Base-by-base conservation (phyloP, 2,329 filamentous ascomycete genomes). In the Alternaria hordeiaustralica region DNA sequence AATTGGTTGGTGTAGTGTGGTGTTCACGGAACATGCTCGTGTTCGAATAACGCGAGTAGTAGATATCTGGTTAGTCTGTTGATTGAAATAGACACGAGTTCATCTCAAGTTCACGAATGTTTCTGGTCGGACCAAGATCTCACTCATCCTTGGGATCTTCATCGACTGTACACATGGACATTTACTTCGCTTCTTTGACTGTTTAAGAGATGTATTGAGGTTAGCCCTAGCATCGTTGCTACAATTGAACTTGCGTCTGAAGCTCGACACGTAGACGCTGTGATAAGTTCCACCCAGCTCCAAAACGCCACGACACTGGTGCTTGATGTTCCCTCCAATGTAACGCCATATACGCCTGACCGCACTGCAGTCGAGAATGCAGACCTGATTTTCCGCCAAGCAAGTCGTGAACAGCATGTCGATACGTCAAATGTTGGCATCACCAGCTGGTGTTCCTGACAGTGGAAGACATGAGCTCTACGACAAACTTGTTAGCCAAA, bases 301-400 rank as follows among this genome's bases (percentile, higher is more conserved):
- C 56, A 5, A 61, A 63, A 64, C 61, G 60, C 64, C 61, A 53
- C 54, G 13, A 28, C 44, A 30, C 59, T 23, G 33, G 18, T 28
- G 18, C 41, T 57, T 49, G 49, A 28, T 25, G 23, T 58, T 13
- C 20, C 28, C 11, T n/a, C 44, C 20, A 50, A 21, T 49, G 26
- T 53, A 70, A 66, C 61, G 55, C 64, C 61, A 15, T 54, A 59
- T 65, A 60, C 65, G 60, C 68, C 55, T 11, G 60, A 70, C 73
- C 49, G 70, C 72, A 36, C 73, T 71, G 74, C 72, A 71, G 70
- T 70, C 68, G 33, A 50, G 18, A 18, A 21, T 20, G 26, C 50
- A 41, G 54, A 30, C 13, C 54, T 43, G 45, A 36, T 54, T 60
- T 59, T 59, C 41, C 26, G 23, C 47, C 44, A 49, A 57, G 33